Evolutionary conservation across 441 rosid species (phyloP), one percentile per base, ranked within the genome.

Genomic region (Francoa sonchifolia): DNA sequence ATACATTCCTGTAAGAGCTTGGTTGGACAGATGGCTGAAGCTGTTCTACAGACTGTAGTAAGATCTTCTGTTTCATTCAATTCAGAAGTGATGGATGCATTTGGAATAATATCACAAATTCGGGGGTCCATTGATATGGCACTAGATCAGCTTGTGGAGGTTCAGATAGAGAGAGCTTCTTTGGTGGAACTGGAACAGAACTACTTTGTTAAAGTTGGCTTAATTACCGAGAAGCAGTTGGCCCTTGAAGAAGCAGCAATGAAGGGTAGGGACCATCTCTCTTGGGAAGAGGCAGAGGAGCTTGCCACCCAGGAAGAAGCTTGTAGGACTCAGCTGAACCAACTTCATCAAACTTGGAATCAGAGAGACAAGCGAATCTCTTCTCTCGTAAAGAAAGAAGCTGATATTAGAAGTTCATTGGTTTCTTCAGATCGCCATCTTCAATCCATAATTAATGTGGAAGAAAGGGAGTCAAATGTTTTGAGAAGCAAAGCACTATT

Each of bases 261-360:
- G 55, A 80, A 78, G 73, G 76, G 94, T 42, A 73, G 96, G 72
- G 96, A 90, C 70, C 79, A 82, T 69, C 81, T 82, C 33, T 90
- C 96, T 15, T 90, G 99, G 96, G 99, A 90, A 72, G 99, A 90
- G 66, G 99, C 96, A 39, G 99, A 90, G 69, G 96, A 90, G 72
- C 82, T 90, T 47, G 87, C 87, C 54, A 78, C 98, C 43, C 98
- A 90, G 62, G 98, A 86, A 76, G 98, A 90, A 73, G 81, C 93
- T 61, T 90, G 90, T 63, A 73, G 82, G 71, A 82, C 74, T 38
- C 93, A 77, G 71, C 74, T 90, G 61, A 92, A 79, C 57, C 77
- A 74, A 50, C 94, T 90, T 51, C 84, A 82, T 58, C 86, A 68
- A 59, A 60, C 85, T 48, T 85, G 98, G 98, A 81, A 76, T 59